These are phyloP conservation scores for Ustanciosporium gigantosporum DNA, from an alignment of 1,284 basidiomycete genomes.

Conservation along the genomic window DNA sequence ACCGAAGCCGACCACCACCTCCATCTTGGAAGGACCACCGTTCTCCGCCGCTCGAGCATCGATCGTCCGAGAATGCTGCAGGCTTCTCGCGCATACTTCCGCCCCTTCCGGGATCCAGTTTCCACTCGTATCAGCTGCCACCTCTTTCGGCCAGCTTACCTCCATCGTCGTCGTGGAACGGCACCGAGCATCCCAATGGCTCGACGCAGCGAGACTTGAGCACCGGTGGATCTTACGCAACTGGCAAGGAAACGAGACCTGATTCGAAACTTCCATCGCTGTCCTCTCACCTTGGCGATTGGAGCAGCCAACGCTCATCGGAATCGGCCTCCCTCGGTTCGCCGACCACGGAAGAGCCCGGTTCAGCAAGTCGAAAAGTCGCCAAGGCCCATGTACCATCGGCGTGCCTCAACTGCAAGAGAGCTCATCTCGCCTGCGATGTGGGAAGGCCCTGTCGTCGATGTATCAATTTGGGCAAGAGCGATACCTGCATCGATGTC, in stretches of 20 bases:
- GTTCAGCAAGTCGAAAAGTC: slow-evolving; percentile 23
- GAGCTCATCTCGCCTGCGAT: slow-evolving; percentile 51
- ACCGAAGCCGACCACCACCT: slow-evolving; percentile 14
- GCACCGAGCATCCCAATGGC: too few relatives aligned
- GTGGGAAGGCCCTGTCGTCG: slow-evolving; percentile 45
- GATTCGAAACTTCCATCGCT: slow-evolving; percentile 13
- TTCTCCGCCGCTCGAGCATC: slow-evolving; percentile 24
- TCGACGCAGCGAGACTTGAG: too few relatives aligned
- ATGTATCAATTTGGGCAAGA: slow-evolving; percentile 49
- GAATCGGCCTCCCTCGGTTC: slow-evolving; percentile 7
- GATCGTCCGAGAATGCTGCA: slow-evolving; percentile 8
- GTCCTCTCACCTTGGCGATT: slow-evolving; percentile 12
- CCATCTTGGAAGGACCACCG: slow-evolving; percentile 22
- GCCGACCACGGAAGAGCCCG: slow-evolving; percentile 6
- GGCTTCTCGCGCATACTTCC: slow-evolving; percentile 27
- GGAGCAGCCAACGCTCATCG: not conserved
- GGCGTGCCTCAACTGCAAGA: slow-evolving; percentile 52
- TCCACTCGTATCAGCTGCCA: slow-evolving; percentile 23
- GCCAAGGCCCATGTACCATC: slow-evolving; percentile 47
- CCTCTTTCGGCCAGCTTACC: slow-evolving; percentile 28
- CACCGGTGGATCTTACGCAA: too few relatives aligned
- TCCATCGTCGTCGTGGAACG: slow-evolving; percentile 21
- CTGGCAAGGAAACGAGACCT: too few relatives aligned
- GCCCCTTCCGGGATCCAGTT: slow-evolving; percentile 4
- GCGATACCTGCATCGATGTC: slow-evolving; percentile 51